phyloP scores from a whole-genome alignment of 257 asterid species.

The Capsicum rhomboideum region DNA sequence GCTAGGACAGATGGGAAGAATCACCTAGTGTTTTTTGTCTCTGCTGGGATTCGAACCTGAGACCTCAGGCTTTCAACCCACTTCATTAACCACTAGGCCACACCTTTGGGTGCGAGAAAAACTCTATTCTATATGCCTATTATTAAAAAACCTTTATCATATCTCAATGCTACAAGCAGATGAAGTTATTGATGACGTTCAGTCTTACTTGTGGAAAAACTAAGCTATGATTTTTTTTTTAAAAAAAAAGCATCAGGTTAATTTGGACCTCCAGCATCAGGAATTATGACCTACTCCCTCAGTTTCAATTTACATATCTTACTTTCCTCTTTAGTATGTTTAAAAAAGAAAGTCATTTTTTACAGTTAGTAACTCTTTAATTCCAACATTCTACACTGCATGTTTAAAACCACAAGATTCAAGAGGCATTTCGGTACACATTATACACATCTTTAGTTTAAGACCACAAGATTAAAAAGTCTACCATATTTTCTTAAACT shows the following conservation, averaged over 20 bases:
- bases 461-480: no score
- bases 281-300: neutral
- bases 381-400: neutral
- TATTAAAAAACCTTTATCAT: neutral
- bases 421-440: neutral
- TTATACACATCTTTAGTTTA: neutral
- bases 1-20: no score
- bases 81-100: no score
- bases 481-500: no score
- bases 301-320: neutral
- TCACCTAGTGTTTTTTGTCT: no score
- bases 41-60: no score
- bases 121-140: neutral
- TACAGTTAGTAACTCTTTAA: neutral
- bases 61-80: no score
- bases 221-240: neutral
- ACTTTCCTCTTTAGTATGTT: no score
- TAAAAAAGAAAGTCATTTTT: neutral
- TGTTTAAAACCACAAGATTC: neutral
- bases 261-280: neutral
- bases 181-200: neutral
- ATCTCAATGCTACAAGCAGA: neutral
- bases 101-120: no score
- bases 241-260: neutral
- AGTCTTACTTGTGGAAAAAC: neutral